Conservation (phyloP, 352 stramenopile species). For the Blastocystis sp. region DNA sequence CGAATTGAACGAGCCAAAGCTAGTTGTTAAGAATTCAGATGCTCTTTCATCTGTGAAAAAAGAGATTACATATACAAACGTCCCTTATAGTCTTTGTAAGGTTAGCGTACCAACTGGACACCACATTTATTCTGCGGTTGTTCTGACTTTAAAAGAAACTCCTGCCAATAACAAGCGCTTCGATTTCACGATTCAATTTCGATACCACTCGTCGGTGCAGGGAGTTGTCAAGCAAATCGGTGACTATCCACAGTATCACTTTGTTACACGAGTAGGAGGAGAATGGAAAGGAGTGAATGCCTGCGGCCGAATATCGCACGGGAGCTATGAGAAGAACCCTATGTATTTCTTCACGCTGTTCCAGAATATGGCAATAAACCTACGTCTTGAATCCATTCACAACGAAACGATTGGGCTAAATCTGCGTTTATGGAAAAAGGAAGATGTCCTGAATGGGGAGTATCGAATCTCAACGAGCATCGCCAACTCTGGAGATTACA, state of each 20-base stretch:
- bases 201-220: neutral
- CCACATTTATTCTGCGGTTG: neutral
- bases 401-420: neutral
- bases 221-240: neutral
- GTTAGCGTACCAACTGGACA: neutral
- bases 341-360: neutral
- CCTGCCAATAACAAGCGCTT: neutral
- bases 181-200: slow-evolving; percentile 10
- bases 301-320: neutral
- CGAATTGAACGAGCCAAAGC: neutral
- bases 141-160: neutral
- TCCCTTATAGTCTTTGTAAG: neutral
- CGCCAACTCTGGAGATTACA: neutral
- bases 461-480: neutral
- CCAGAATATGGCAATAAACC: neutral
- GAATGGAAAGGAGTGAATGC: neutral
- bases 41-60: neutral
- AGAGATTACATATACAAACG: slow-evolving; percentile 11
- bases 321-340: neutral
- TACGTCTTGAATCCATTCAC: neutral
- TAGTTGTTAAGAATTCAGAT: slow-evolving; percentile 15
- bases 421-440: neutral
- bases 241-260: slow-evolving; percentile 49
- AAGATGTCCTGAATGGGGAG: neutral
- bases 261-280: neutral